Conservation (phyloP, 257 asterid genomes). For the Plantago major region DNA sequence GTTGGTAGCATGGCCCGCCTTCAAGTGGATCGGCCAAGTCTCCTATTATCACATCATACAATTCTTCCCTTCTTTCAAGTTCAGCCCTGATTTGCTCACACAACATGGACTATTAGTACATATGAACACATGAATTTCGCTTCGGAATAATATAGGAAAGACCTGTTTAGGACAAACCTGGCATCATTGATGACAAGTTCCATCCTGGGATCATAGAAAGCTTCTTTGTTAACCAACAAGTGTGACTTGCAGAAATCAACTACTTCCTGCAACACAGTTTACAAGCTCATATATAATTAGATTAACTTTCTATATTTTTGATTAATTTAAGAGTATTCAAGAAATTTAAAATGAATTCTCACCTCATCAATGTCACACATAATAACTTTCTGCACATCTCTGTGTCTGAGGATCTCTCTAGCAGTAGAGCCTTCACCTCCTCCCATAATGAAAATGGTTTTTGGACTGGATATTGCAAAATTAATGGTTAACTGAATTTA, state of each 20-base stretch:
- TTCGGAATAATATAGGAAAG: not conserved
- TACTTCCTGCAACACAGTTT: conserved; percentile 60
- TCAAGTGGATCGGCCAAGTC: conserved; percentile 95
- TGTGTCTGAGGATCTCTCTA: conserved; percentile 81
- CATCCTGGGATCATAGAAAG: conserved; percentile 69
- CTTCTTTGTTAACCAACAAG: conserved; percentile 68
- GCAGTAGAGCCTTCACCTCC: conserved; percentile 99
- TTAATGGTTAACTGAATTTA: not conserved
- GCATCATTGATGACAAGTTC: conserved; percentile 85
- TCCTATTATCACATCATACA: conserved; percentile 81
- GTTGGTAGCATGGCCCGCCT: conserved; percentile 95
- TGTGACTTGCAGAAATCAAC: conserved; percentile 83
- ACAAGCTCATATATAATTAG: not conserved
- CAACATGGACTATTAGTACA: not conserved
- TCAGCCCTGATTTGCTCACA: conserved; percentile 53
- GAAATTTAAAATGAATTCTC: not conserved
- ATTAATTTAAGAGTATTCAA: not conserved
- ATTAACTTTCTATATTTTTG: too few species aligned
- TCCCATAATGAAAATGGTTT: conserved; percentile 84
- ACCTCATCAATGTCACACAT: conserved; percentile 98
- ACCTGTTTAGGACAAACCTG: conserved; percentile 35
- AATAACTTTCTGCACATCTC: conserved; percentile 65
- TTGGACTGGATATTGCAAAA: conserved; percentile 48
- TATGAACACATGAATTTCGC: not conserved
- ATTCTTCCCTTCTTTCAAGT: conserved; percentile 67